Percentiles rank a stretch among this genome's conserved stretches.
Evolutionary conservation across 108 stramenopile genomes (phyloP).

Genomic region (Cylindrotheca fusiformis): DNA sequence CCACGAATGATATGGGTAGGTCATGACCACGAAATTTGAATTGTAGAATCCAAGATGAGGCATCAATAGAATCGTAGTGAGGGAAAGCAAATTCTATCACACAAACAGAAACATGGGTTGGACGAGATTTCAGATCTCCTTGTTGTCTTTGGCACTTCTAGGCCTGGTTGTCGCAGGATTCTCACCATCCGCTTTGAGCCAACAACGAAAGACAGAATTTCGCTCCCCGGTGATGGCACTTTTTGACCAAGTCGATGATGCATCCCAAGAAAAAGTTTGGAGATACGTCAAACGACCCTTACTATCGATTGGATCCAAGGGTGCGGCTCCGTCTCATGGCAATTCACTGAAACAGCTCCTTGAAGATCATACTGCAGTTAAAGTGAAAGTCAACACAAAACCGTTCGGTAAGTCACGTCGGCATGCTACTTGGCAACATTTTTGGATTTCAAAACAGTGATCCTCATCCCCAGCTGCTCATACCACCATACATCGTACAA

Average conservation of each 20-base stretch:
- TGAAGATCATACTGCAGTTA: slow-evolving; percentile 56
- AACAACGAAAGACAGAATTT: no score
- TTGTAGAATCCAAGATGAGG: no score
- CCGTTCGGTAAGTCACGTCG: slow-evolving; percentile 23
- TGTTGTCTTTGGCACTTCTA: no score
- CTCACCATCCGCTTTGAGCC: no score
- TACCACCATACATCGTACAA: background rate
- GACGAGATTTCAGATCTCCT: no score
- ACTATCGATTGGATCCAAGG: slow-evolving; percentile 51
- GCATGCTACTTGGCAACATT: background rate
- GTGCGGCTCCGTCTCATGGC: slow-evolving; percentile 46
- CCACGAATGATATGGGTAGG: no score
- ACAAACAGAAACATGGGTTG: no score
- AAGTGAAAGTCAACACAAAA: slow-evolving; percentile 58
- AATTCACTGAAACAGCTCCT: slow-evolving; percentile 59
- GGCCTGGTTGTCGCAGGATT: no score
- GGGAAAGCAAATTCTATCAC: no score
- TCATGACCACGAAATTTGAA: no score
- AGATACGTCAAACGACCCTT: slow-evolving; percentile 55
- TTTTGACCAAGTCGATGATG: background rate
- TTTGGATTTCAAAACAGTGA: background rate
- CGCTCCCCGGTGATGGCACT: no score
- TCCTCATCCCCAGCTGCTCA: background rate
- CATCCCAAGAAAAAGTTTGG: slow-evolving; percentile 43
- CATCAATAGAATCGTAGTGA: no score